Base-by-base conservation (phyloP, 108 stramenopile species). In the Phaeodactylum tricornutum region DNA sequence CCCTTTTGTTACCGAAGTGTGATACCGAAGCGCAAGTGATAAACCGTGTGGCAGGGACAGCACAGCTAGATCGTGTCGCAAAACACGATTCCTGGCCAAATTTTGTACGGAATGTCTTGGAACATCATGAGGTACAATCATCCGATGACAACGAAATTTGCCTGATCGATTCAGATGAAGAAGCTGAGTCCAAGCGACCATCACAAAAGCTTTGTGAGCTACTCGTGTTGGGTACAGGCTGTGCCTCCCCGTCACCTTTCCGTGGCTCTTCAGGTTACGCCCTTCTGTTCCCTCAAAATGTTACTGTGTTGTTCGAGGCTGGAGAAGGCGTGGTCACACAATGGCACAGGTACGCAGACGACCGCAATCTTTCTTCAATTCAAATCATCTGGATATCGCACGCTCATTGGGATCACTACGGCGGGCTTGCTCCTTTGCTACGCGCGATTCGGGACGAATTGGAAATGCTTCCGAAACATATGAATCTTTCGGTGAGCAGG, bases 331-430 rank as follows among this genome's bases (percentile, higher is more conserved):
- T 71, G 4, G 34, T 83, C 17, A 73, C 72, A 9, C 72, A 73
- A 54, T 60, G 84, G 21, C 50, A 43, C 22, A 61, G 80, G 17
- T 49, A 74, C 61, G 30, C 29, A 15, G 14, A 51, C 55, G 50
- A 16, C 41, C 44, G 1, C 14, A 20, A 2, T 34, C 35, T 58
- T 24, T 7, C 17, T 6, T 23, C 21, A 20, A 66, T 84, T 3
- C 47, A 41, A 17, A 68, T 81, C 24, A 75, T 89, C 57, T 89
- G 87, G 87, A 82, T 89, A 25, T 82, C 80, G 2, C 87, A 89
- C 61, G 69, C 80, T 19, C 87, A 89, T 61, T 53, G 80, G 43
- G 87, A 89, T 59, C 87, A 84, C 38, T 87, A 83, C 57, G 79
- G 81, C 12, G 85, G 77, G 33, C 43, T 87, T 7, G 61, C 76